Percentiles rank a stretch among this genome's conserved stretches.
phyloP scores from a whole-genome alignment of 495 filamentous ascomycete species.

The Copromyces sp. region DNA sequence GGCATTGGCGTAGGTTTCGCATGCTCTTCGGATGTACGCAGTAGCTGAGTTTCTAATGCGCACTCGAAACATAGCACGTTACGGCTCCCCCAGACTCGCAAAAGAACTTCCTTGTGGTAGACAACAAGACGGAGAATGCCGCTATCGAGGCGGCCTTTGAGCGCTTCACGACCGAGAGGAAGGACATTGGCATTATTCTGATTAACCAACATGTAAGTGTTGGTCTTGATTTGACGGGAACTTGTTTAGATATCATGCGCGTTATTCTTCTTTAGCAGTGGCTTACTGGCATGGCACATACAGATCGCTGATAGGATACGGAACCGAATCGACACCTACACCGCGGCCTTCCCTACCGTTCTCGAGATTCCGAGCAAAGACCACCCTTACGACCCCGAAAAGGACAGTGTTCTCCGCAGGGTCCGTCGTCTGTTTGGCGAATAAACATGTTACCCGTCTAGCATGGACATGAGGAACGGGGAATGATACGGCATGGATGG shows the following conservation, averaged over 20 bases:
- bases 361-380: conserved; percentile 99
- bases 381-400: conserved; percentile 97
- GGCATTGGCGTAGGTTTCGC: conserved; percentile 72
- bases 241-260: not conserved
- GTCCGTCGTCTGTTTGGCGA: conserved; percentile 90
- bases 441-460: conserved; percentile 28
- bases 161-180: conserved; percentile 73
- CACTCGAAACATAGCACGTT: conserved; percentile 20
- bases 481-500: not conserved
- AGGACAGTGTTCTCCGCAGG: conserved; percentile 90
- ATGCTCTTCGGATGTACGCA: not conserved
- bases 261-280: not conserved
- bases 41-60: conserved; percentile 1
- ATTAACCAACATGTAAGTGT: conserved; percentile 92
- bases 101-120: conserved; percentile 96
- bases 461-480: not conserved
- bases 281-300: not conserved
- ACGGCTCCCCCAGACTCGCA: conserved; percentile 63
- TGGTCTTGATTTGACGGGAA: not conserved
- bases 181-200: conserved; percentile 90
- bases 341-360: conserved; percentile 61
- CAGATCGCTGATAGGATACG: conserved; percentile 92
- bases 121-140: conserved; percentile 77
- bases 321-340: conserved; percentile 63
- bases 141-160: conserved; percentile 89